These are phyloP conservation scores for Nicotiana paniculata DNA, from an alignment of 257 asterid species.

Conservation along the genomic window DNA sequence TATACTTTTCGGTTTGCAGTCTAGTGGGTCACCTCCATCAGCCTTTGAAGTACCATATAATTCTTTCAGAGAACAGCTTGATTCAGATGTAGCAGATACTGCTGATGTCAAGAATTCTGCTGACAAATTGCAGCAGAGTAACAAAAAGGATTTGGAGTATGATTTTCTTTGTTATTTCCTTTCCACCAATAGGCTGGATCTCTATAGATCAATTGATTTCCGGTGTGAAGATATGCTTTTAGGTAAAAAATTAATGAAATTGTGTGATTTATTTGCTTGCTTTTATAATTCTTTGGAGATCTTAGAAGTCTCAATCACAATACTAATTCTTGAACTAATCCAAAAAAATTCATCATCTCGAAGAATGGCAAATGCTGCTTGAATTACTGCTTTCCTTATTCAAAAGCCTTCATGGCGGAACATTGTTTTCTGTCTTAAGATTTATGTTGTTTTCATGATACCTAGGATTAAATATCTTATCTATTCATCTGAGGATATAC, in stretches of 20 bases:
- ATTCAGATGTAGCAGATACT: constrained; percentile 28
- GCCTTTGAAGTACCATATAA: constrained; percentile 79
- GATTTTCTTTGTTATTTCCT: constrained; percentile 89
- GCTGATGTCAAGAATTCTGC: constrained; percentile 23
- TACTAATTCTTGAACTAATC: neutral
- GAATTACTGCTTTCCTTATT: neutral
- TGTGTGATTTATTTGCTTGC: neutral
- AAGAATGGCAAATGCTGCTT: neutral
- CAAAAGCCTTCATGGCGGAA: neutral
- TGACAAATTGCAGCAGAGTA: constrained; percentile 33
- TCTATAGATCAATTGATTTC: constrained; percentile 81
- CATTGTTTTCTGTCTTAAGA: neutral
- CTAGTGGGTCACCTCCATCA: constrained; percentile 71
- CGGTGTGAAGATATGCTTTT: constrained; percentile 95
- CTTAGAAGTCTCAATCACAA: neutral
- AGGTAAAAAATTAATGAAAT: constrained; percentile 34
- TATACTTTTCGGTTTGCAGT: constrained; percentile 38
- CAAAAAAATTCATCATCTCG: neutral
- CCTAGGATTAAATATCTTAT: neutral
- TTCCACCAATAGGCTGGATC: constrained; percentile 69
- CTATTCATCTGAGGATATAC: neutral
- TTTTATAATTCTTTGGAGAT: neutral
- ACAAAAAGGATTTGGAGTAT: constrained; percentile 60
- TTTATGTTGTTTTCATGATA: neutral
- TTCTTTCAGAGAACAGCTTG: constrained; percentile 57